Evolutionary conservation across 805 yeast species (phyloP), one percentile per base, ranked within the genome.

Genomic region (Monosporozyma siamensis): DNA sequence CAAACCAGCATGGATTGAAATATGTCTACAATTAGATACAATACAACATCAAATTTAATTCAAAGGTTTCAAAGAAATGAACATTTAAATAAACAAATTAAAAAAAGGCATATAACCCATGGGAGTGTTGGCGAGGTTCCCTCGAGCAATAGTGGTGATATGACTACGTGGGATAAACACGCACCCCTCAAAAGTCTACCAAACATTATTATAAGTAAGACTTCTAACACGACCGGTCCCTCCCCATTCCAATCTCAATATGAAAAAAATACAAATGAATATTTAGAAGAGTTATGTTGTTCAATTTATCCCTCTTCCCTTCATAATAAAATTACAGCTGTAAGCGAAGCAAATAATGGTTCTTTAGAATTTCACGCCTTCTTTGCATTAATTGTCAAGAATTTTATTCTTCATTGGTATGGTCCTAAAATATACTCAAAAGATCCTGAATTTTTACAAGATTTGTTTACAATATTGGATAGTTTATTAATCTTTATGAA

Each of bases 321-420:
- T 20, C 54, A 50, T 24, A 22, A 38, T 6, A 31, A 44, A 12
- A 49, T 61, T 1, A 7, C 31, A 1, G 23, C 38, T 3, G 21
- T 55, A 26, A 38, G 48, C 4, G 23, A 37, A 9, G 30, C 27
- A 8, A 22, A 44, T 1, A 50, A 51, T 18, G 38, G 38, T 9
- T 12, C 36, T 6, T 44, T 61, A 24, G 47, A 54, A n/a, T 30
- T 51, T 1, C 49, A 54, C 37, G 53, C 64, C 5, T 49, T 61
- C 9, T 24, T 49, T 32, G 51, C 56, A 7, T 46, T 61, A 27
- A 40, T 59, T 9, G 39, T 55, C 18, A 47, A 54, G 38, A 59
- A 56, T 39, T 59, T 54, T 40, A 40, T 61, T 7, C 40, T 39
- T 5, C 40, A 55, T 11, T 61, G 65, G 65, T 59, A 59, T 43